Evolutionary conservation across 1,139 yeast genomes (phyloP).

Genomic region (Barnettozyma hawaiiensis): DNA sequence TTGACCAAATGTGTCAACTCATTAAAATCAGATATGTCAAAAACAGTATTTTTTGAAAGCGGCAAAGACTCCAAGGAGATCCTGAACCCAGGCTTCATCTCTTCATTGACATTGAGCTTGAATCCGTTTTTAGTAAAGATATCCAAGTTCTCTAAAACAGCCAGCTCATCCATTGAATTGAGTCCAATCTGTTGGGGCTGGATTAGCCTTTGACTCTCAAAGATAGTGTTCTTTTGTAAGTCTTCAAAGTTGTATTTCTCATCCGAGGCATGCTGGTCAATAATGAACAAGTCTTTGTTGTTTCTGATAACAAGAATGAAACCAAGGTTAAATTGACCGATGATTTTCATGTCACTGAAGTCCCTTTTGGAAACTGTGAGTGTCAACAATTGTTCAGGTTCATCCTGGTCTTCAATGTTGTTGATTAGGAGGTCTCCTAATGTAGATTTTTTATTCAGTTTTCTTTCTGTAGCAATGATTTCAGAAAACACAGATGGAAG

Average conservation of each 20-base stretch:
- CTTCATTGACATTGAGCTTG: conserved; percentile 44
- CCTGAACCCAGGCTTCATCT: conserved; percentile 49
- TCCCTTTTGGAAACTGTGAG: conserved; percentile 57
- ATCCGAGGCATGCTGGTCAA: conserved; percentile 97
- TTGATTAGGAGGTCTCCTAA: conserved; percentile 14
- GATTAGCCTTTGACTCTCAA: conserved; percentile 68
- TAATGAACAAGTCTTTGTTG: conserved; percentile 62
- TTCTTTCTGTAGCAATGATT: background rate
- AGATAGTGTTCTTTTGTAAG: conserved; percentile 47
- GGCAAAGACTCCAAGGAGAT: conserved; percentile 63
- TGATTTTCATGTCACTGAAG: conserved; percentile 62
- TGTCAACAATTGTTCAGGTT: conserved; percentile 50
- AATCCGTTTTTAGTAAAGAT: conserved; percentile 76
- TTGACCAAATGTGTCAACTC: conserved; percentile 66
- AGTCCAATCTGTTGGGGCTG: conserved; percentile 59
- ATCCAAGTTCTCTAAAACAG: conserved; percentile 52
- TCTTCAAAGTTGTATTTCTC: conserved; percentile 87
- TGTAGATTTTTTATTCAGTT: conserved; percentile 6
- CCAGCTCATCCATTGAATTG: conserved; percentile 71
- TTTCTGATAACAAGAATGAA: conserved; percentile 65
- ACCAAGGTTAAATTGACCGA: conserved; percentile 93
- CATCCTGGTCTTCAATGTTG: conserved; percentile 36
- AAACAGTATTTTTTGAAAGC: conserved; percentile 60
- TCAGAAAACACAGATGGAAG: conserved; percentile 5
- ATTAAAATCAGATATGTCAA: conserved; percentile 62